Evolutionary conservation across 257 asterid genomes (phyloP), one percentile per base, ranked within the genome.

Genomic region (Fraxinus pennsylvanica): DNA sequence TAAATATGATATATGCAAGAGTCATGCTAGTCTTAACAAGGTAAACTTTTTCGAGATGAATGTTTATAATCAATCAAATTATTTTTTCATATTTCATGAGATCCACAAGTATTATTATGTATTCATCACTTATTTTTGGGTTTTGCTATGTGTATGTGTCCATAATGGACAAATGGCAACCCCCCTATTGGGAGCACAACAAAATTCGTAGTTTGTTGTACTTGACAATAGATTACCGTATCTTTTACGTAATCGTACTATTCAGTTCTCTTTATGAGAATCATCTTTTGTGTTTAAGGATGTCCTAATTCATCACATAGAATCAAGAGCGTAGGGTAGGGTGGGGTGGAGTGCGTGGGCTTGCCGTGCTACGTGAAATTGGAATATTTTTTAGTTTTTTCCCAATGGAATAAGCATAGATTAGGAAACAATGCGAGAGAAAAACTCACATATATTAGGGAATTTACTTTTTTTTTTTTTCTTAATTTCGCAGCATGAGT

Each of bases 351-450:
- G 4, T 0, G 1, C 0, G 13, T 15, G 6, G 47, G 85, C 92
- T 71, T 79, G 82, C 78, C 87, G 81, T 88, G 86, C 76, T 76
- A 38, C 54, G 57, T 70, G 41, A 69, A 50, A 12, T 14, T 74
- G 75, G 76, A 79, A 77, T 78, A 63, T 59, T 61, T n/a, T 1
- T 69, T 33, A 35, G 35, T 80, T 77, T 80, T 35, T 74, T 75
- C 2, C 15, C 41, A 33, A 14, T 61, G 38, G 22, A 41, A 76
- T 74, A 80, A 80, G 72, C 79, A 71, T 68, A 29, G 77, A 72
- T 52, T 74, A 74, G 57, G 41, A 74, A 74, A 68, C 29, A 78
- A 71, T 43, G 50, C 15, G 12, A 43, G 52, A 43, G 17, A 38
- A 10, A 74, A 9, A n/a, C 21, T 4, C 22, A 52, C 0, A 43